These are phyloP conservation scores for Apiospora hydei DNA, from an alignment of 2,329 filamentous ascomycete genomes.

Conservation along the genomic window DNA sequence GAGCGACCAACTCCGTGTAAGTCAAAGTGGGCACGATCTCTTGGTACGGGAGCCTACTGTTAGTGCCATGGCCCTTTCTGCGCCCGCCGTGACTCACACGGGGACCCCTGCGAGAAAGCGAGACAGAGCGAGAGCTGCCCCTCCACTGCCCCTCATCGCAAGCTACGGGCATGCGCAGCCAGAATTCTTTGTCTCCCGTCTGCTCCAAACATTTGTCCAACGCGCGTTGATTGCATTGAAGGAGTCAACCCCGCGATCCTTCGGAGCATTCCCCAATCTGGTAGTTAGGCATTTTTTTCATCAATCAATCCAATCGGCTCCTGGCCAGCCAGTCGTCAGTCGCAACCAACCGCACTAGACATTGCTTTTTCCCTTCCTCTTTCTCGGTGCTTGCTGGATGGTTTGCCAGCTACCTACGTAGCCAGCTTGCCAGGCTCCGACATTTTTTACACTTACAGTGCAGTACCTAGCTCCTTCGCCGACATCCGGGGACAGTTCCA, in stretches of 20 bases:
- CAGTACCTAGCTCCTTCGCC: not conserved
- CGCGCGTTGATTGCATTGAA: not conserved
- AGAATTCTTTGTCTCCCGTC: not conserved
- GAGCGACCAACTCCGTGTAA: conserved; percentile 8
- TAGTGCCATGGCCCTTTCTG: not conserved
- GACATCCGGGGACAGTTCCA: conserved; percentile 4
- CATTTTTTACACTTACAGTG: not conserved
- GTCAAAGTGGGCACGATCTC: not conserved
- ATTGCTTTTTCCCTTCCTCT: not conserved
- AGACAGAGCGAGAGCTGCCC: not conserved
- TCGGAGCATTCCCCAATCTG: not conserved
- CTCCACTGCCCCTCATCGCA: conserved; percentile 8
- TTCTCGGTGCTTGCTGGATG: not conserved
- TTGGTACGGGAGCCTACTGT: not conserved
- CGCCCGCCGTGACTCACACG: not conserved
- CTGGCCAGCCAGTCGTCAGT: not conserved
- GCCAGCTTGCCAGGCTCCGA: not conserved
- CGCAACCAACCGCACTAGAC: too few species aligned
- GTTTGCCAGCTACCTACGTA: not conserved
- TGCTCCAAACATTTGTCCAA: not conserved
- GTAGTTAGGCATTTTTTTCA: too few species aligned
- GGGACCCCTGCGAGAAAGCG: conserved; percentile 1
- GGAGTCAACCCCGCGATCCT: conserved; percentile 2
- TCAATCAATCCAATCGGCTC: not conserved
- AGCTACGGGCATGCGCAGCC: not conserved